Conservation (phyloP, 2,329 filamentous ascomycete species). For the Fusarium camptoceras region DNA sequence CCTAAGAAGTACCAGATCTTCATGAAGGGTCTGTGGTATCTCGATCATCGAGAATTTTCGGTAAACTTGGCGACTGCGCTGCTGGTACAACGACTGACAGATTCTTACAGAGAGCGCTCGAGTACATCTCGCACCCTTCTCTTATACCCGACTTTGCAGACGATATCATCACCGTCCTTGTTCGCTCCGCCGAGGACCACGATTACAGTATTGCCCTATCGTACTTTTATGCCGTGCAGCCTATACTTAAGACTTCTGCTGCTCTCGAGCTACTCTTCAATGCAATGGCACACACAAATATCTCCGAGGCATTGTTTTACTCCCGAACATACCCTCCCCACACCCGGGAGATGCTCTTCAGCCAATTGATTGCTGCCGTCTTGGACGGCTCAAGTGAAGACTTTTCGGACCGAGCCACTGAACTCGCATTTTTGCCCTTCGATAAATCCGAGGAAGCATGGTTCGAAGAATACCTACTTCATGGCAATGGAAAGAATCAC, state of each 20-base stretch:
- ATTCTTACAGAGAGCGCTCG: constrained; percentile 69
- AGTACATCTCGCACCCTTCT: constrained; percentile 82
- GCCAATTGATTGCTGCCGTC: constrained; percentile 71
- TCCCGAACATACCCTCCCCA: constrained; percentile 72
- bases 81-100: not conserved
- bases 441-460: constrained; percentile 76
- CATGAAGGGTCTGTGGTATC: constrained; percentile 83
- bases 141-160: constrained; percentile 85
- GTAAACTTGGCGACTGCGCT: constrained; percentile 51
- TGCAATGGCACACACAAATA: constrained; percentile 73
- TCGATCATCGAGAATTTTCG: constrained; percentile 78
- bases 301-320: constrained; percentile 81
- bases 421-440: constrained; percentile 80
- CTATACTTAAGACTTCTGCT: constrained; percentile 72
- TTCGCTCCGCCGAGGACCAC: constrained; percentile 67
- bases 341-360: constrained; percentile 73
- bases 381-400: constrained; percentile 58
- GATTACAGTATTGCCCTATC: constrained; percentile 77
- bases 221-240: constrained; percentile 82
- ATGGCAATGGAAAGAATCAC: constrained; percentile 72
- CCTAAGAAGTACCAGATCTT: constrained; percentile 83
- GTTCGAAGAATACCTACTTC: constrained; percentile 76
- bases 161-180: constrained; percentile 79
- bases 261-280: constrained; percentile 76
- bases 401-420: constrained; percentile 68